Percentiles rank a stretch among this genome's conserved stretches.
Evolutionary conservation across 2,329 filamentous ascomycete species (phyloP).

Genomic region (Epichloe hybrida): DNA sequence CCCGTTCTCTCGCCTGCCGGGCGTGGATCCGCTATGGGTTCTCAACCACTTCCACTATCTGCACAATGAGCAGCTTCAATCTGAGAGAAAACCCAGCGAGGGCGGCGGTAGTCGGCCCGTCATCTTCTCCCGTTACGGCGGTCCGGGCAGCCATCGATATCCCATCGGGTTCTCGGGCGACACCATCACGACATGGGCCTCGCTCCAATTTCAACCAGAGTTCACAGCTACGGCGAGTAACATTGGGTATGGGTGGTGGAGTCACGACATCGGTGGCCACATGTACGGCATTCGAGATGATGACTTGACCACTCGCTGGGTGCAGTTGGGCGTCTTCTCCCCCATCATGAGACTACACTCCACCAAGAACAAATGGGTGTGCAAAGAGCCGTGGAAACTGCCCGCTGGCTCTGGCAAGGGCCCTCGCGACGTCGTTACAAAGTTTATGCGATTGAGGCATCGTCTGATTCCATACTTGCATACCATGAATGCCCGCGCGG

Average conservation of each 20-base stretch:
- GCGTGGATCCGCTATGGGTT: conserved; percentile 50
- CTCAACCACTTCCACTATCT: conserved; percentile 53
- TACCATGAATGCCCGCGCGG: conserved; percentile 37
- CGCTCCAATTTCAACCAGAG: conserved; percentile 49
- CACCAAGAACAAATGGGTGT: conserved; percentile 40
- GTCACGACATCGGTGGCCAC: conserved; percentile 55
- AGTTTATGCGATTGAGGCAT: conserved; percentile 41
- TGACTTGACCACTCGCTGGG: conserved; percentile 45
- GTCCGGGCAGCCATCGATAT: conserved; percentile 49
- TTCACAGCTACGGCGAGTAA: conserved; percentile 54
- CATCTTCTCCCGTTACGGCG: conserved; percentile 48
- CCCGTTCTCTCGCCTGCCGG: conserved; percentile 35
- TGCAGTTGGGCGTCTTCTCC: conserved; percentile 47
- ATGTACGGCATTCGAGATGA: conserved; percentile 41
- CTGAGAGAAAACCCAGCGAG: conserved; percentile 14
- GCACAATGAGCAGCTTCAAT: conserved; percentile 29
- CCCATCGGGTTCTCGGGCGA: conserved; percentile 54
- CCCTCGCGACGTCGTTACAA: conserved; percentile 30
- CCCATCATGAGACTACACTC: conserved; percentile 50
- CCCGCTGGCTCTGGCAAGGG: conserved; percentile 27
- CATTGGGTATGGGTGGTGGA: conserved; percentile 57
- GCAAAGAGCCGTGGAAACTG: conserved; percentile 48
- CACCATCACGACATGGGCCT: conserved; percentile 44
- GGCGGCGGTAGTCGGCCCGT: conserved; percentile 22
- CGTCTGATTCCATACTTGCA: conserved; percentile 47